Conservation (phyloP, 495 filamentous ascomycete species). For the Penicillium turbatum region DNA sequence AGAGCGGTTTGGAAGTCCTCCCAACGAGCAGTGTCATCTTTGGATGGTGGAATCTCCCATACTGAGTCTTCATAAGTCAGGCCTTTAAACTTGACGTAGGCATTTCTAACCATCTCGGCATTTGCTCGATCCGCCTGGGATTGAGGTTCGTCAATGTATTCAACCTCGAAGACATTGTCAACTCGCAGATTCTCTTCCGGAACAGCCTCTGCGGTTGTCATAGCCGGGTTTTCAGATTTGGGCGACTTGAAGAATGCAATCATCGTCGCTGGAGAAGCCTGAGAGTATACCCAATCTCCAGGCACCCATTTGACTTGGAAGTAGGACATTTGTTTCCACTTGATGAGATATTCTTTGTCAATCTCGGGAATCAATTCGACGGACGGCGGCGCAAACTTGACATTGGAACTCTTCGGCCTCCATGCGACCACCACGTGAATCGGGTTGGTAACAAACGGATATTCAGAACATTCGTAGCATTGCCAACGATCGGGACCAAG, state of each 20-base stretch:
- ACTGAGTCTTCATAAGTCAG: constrained; percentile 87
- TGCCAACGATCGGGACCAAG: constrained; percentile 65
- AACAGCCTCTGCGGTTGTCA: constrained; percentile 73
- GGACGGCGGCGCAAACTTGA: constrained; percentile 31
- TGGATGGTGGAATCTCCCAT: constrained; percentile 80
- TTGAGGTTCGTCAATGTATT: constrained; percentile 45
- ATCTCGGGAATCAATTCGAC: constrained; percentile 60
- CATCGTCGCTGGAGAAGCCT: constrained; percentile 58
- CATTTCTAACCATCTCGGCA: constrained; percentile 45
- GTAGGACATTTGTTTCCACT: constrained; percentile 77
- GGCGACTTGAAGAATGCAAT: constrained; percentile 69
- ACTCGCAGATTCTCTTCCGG: constrained; percentile 77
- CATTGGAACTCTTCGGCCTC: constrained; percentile 60
- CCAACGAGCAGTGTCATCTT: constrained; percentile 64
- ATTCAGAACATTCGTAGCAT: constrained; percentile 67
- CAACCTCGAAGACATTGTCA: constrained; percentile 83
- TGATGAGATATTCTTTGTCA: constrained; percentile 84
- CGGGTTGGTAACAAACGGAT: constrained; percentile 41
- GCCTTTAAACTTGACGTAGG: constrained; percentile 89
- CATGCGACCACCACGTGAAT: constrained; percentile 77
- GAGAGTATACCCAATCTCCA: constrained; percentile 85
- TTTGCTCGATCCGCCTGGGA: constrained; percentile 37
- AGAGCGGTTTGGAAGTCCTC: constrained; percentile 80
- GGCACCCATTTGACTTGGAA: constrained; percentile 78
- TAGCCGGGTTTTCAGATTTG: constrained; percentile 58